Percentiles rank a stretch among this genome's conserved stretches.
phyloP scores from a whole-genome alignment of 495 filamentous ascomycete genomes.

The Astrothelium subdiscretum region DNA sequence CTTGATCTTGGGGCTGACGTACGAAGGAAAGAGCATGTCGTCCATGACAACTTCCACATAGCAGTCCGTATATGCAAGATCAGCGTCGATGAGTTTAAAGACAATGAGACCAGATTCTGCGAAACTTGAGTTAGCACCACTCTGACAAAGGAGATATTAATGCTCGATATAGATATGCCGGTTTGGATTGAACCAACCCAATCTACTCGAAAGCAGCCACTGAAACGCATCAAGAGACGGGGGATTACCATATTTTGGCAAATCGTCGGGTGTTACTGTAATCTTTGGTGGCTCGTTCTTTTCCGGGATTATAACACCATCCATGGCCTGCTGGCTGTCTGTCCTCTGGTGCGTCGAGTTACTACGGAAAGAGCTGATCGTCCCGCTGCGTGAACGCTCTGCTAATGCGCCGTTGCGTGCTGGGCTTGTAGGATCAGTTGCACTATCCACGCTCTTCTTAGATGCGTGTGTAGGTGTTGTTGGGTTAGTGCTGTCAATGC shows the following conservation, averaged over 20 bases:
- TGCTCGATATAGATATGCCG: not conserved
- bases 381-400: slow-evolving; percentile 1
- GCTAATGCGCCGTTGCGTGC: not conserved
- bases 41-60: slow-evolving; percentile 87
- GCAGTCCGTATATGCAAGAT: slow-evolving; percentile 62
- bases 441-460: not conserved
- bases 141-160: not conserved
- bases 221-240: not conserved
- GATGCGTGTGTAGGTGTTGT: not conserved
- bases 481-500: not conserved
- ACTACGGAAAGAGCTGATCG: slow-evolving; percentile 10
- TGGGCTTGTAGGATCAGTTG: not conserved
- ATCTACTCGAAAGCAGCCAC: not conserved
- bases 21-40: slow-evolving; percentile 86
- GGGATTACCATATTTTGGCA: slow-evolving; percentile 57
- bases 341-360: not conserved
- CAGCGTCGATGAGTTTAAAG: slow-evolving; percentile 84
- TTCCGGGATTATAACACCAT: not conserved
- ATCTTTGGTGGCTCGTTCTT: slow-evolving; percentile 60
- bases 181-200: not conserved
- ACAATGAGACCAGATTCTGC: slow-evolving; percentile 82
- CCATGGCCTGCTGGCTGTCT: not conserved
- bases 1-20: slow-evolving; percentile 62
- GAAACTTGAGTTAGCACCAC: not conserved
- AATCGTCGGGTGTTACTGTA: slow-evolving; percentile 62